These are phyloP conservation scores for Fusarium sp. DNA, from an alignment of 2,329 filamentous ascomycete genomes.

Conservation along the genomic window DNA sequence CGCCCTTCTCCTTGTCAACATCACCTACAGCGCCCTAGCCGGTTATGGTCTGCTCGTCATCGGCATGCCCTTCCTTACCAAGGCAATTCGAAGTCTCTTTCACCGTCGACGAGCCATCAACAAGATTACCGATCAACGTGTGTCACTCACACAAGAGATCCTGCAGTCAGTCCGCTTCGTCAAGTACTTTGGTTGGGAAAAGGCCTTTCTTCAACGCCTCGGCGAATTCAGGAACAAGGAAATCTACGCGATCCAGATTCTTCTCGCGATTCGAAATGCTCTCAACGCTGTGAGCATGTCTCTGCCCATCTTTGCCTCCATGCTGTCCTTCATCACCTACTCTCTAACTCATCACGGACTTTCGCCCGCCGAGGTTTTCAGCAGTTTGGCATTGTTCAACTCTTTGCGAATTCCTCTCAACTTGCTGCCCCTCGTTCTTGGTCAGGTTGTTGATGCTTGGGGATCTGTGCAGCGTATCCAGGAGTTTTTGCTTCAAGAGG, in stretches of 20 bases:
- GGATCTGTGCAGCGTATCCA: conserved; percentile 87
- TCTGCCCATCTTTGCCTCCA: conserved; percentile 92
- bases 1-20: conserved; percentile 83
- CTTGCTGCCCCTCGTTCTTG: conserved; percentile 86
- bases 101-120: conserved; percentile 83
- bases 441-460: conserved; percentile 90
- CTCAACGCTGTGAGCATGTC: conserved; percentile 88
- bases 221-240: conserved; percentile 80
- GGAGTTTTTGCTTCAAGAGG: conserved; percentile 88
- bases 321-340: conserved; percentile 92
- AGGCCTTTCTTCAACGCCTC: conserved; percentile 82
- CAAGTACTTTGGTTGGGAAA: conserved; percentile 97
- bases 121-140: conserved; percentile 92
- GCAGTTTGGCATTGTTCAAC: conserved; percentile 92
- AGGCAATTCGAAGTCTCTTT: conserved; percentile 82
- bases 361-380: conserved; percentile 85
- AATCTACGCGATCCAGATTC: conserved; percentile 84
- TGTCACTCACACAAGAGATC: conserved; percentile 92
- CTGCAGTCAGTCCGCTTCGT: conserved; percentile 92
- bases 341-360: conserved; percentile 75
- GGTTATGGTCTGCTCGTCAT: conserved; percentile 87
- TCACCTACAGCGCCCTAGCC: conserved; percentile 89
- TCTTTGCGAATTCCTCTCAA: conserved; percentile 90
- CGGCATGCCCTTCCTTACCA: conserved; percentile 81
- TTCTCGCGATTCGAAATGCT: conserved; percentile 85